Base-by-base conservation (phyloP, 2,329 filamentous ascomycete genomes). In the Fusarium sp. region DNA sequence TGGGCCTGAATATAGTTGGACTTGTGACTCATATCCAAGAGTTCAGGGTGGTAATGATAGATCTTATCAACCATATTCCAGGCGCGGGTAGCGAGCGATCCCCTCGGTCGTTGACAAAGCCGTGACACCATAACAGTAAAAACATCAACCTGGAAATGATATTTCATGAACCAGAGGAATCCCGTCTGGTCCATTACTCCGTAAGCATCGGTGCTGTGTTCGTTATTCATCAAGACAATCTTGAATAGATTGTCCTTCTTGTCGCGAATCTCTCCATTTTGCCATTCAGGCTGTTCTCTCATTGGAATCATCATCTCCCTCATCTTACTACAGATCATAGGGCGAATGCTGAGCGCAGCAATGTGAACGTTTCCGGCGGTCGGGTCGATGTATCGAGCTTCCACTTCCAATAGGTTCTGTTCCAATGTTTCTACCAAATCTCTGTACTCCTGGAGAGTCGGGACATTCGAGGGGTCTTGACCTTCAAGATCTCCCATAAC, bases 161-260 rank as follows among this genome's bases (percentile, higher is more conserved):
- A 78, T 63, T 83, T 82, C 74, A 84, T 80, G 69, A 85, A 88
- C 87, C 87, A 90, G 13, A 85, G 72, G 73, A 88, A 89, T 3
- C 85, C 84, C 1, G 79, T 80, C 25, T 82, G 78, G 20, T 79
- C 77, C 69, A 84, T 79, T 4, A 80, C 74, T 27, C 80, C 75
- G 69, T 86, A 86, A 15, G 84, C 78, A 11, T 78, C 78, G 12
- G 84, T 75, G 57, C 83, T 83, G 65, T 86, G 82, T 70, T 87
- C 85, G 20, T 83, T 80, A 29, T 83, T 79, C 44, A 82, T 80
- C 24, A 89, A 72, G 2, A 86, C 81, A 16, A 88, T 79, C 71
- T 85, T 85, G 80, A 89, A 89, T 10, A 88, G 77, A 57, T 86
- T 86, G 72, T 89, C 87, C 47, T 84, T 82, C 22, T 81, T 77